phyloP scores from a whole-genome alignment of 2,329 filamentous ascomycete genomes.

The Penicillium occitanis region DNA sequence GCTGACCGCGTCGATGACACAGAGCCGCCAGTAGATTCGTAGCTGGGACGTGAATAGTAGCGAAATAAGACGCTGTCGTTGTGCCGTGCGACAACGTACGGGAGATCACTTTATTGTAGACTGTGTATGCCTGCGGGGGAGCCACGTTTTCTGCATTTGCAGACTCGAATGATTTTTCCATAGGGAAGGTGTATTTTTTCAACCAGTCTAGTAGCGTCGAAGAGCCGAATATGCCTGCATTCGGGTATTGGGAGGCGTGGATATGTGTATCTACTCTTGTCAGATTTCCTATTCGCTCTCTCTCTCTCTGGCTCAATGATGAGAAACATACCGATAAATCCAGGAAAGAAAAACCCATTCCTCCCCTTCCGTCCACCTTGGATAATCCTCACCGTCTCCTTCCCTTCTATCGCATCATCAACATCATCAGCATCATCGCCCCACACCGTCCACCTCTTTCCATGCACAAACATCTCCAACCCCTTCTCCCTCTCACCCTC shows the following conservation, averaged over 20 bases:
- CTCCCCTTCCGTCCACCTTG: constrained; percentile 35
- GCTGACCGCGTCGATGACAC: constrained; percentile 75
- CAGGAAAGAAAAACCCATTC: constrained; percentile 49
- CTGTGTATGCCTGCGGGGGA: constrained; percentile 36
- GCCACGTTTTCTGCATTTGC: constrained; percentile 25
- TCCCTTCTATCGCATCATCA: constrained; percentile 22
- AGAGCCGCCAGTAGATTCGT: constrained; percentile 91
- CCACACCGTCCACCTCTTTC: constrained; percentile 35
- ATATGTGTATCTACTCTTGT: constrained; percentile 76
- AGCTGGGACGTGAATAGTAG: constrained; percentile 78
- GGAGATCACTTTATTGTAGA: constrained; percentile 76
- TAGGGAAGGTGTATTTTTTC: constrained; percentile 89
- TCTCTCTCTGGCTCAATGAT: background rate
- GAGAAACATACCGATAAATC: constrained; percentile 45
- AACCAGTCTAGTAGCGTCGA: constrained; percentile 92
- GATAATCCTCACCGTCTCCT: constrained; percentile 33
- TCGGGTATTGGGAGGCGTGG: constrained; percentile 93
- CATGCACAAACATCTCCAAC: constrained; percentile 28
- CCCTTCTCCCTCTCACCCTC: constrained; percentile 21
- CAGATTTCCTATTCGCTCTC: background rate
- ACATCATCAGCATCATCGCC: constrained; percentile 19
- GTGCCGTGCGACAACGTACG: constrained; percentile 87
- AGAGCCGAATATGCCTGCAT: constrained; percentile 89
- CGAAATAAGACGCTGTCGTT: constrained; percentile 92
- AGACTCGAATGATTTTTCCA: constrained; percentile 71